Conservation (phyloP, 495 filamentous ascomycete genomes). For the Penicillium canariense region DNA sequence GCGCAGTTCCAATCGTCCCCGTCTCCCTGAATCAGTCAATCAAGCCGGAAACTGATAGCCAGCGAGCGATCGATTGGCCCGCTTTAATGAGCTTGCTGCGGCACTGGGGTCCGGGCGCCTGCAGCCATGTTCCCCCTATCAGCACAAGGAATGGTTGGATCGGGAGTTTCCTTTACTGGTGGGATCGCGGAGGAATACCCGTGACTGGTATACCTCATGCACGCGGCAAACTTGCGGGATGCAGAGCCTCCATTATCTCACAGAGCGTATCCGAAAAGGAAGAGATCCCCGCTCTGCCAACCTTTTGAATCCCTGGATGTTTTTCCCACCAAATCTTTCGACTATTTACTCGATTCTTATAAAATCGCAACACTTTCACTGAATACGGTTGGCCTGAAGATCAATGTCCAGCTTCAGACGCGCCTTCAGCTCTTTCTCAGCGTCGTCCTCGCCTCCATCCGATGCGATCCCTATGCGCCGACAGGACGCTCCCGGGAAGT, state of each 20-base stretch:
- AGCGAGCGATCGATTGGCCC: not conserved
- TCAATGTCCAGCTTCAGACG: not conserved
- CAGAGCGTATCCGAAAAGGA: not conserved
- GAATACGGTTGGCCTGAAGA: not conserved
- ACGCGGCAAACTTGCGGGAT: not conserved
- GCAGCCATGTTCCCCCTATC: not conserved
- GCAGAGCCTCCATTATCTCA: not conserved
- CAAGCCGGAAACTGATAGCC: not conserved
- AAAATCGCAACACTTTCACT: not conserved
- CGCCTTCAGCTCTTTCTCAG: not conserved
- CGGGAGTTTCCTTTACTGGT: too few relatives aligned
- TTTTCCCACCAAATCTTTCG: not conserved
- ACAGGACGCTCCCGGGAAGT: not conserved
- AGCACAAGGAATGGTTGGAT: not conserved
- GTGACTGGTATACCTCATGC: too few relatives aligned
- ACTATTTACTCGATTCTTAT: not conserved
- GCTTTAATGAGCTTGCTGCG: not conserved
- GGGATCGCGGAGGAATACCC: too few relatives aligned
- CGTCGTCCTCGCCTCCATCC: not conserved
- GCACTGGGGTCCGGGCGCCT: not conserved
- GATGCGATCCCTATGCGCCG: not conserved
- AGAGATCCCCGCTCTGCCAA: not conserved
- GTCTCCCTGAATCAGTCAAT: not conserved
- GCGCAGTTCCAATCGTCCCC: not conserved
- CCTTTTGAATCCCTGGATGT: not conserved